A percentile compares a stretch with the other conserved stretches of the same genome.
These are phyloP conservation scores for Diatrype stigma DNA, from an alignment of 2,329 filamentous ascomycete species.

Conservation along the genomic window DNA sequence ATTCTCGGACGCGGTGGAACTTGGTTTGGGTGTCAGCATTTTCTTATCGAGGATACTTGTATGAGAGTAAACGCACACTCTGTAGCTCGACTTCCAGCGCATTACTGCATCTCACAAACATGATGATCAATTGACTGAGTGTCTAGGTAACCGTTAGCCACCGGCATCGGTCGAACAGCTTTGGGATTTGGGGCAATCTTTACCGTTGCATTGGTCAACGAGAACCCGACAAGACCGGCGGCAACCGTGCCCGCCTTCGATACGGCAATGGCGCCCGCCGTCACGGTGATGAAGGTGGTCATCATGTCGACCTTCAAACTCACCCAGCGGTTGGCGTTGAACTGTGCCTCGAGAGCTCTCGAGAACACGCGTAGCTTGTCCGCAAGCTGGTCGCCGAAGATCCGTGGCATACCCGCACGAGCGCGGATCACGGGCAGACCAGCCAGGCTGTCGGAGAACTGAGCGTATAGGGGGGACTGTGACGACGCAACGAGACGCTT, in stretches of 20 bases:
- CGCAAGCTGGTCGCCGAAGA: constrained; percentile 46
- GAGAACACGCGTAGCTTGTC: constrained; percentile 44
- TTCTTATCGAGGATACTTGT: neutral
- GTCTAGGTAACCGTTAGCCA: constrained; percentile 23
- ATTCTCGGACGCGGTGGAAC: constrained; percentile 48
- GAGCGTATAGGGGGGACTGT: constrained; percentile 52
- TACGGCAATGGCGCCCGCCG: constrained; percentile 49
- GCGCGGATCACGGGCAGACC: constrained; percentile 50
- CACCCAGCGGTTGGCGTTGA: constrained; percentile 56
- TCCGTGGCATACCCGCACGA: constrained; percentile 41
- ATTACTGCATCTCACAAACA: constrained; percentile 50
- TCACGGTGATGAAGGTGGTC: constrained; percentile 47
- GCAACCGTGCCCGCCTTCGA: constrained; percentile 41
- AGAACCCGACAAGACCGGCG: constrained; percentile 53
- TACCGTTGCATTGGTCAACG: constrained; percentile 50
- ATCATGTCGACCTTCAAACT: constrained; percentile 50
- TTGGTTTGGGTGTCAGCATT: constrained; percentile 13
- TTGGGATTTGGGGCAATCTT: neutral
- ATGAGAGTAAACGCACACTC: constrained; percentile 36
- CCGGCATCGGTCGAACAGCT: neutral
- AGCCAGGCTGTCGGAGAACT: constrained; percentile 50
- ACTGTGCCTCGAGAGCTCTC: constrained; percentile 44
- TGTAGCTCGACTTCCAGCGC: constrained; percentile 55
- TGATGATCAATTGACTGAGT: constrained; percentile 47
- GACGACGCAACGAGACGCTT: constrained; percentile 37